Evolutionary conservation across 1,139 yeast genomes (phyloP).

Genomic region (Saccharomycopsis hybrid): DNA sequence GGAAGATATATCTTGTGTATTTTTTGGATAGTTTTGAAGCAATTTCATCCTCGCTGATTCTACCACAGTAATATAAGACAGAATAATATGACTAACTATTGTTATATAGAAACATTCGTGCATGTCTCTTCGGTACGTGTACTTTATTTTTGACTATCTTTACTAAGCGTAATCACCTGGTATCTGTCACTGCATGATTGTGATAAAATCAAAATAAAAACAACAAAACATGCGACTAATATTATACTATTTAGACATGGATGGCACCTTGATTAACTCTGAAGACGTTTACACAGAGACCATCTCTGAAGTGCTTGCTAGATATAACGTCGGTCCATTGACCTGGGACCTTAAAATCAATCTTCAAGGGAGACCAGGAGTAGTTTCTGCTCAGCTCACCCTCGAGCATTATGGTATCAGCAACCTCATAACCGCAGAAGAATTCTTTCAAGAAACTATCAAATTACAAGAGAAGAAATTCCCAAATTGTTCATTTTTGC

Average conservation of each 20-base stretch:
- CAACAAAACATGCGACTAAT: neutral
- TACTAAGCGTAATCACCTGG: neutral
- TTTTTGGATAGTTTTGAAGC: no score
- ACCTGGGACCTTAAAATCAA: constrained; percentile 87
- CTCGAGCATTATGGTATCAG: constrained; percentile 58
- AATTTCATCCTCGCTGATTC: no score
- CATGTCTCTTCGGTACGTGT: constrained; percentile 76
- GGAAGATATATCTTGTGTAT: no score
- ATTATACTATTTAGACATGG: constrained; percentile 56
- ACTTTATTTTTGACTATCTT: neutral
- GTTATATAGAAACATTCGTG: constrained; percentile 38
- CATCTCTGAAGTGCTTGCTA: constrained; percentile 55
- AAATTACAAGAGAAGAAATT: constrained; percentile 54
- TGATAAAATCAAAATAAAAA: neutral
- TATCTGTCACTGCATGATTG: neutral
- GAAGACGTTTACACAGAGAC: constrained; percentile 86
- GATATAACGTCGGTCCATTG: constrained; percentile 67
- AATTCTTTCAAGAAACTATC: constrained; percentile 45
- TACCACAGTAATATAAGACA: no score
- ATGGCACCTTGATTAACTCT: constrained; percentile 84
- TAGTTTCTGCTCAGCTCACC: constrained; percentile 56
- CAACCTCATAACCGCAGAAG: constrained; percentile 46
- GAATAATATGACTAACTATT: neutral
- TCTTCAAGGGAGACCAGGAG: constrained; percentile 88
- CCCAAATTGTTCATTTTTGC: constrained; percentile 60